Evolutionary conservation across 2,329 filamentous ascomycete species (phyloP).

Genomic region (Fusarium devonianum): DNA sequence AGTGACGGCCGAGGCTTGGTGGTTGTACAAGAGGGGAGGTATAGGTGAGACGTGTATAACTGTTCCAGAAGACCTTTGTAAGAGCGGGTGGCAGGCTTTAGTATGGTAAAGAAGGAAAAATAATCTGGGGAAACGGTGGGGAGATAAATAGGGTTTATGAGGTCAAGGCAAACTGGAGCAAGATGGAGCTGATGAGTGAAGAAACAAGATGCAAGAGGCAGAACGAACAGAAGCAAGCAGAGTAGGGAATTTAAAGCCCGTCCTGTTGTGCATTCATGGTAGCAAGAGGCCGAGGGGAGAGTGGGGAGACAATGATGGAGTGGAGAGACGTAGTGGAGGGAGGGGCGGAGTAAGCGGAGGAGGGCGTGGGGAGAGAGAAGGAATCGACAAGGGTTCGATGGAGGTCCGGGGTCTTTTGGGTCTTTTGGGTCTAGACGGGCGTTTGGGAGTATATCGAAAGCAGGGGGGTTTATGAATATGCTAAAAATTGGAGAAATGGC

Average conservation of each 20-base stretch:
- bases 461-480: constrained; percentile 23
- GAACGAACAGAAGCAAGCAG: constrained; percentile 2
- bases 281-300: constrained; percentile 7
- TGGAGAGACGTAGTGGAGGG: constrained; percentile 28
- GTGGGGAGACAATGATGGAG: constrained; percentile 20
- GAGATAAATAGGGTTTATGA: constrained; percentile 39
- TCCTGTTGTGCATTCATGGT: constrained; percentile 3
- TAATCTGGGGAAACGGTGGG: constrained; percentile 30
- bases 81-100: background rate
- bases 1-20: background rate
- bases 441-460: constrained; percentile 13
- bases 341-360: constrained; percentile 31
- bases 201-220: constrained; percentile 11
- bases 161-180: constrained; percentile 15
- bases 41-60: background rate
- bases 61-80: background rate
- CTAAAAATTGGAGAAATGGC: constrained; percentile 12
- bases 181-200: constrained; percentile 22
- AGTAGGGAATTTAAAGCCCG: constrained; percentile 18
- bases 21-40: background rate
- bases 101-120: constrained; percentile 10
- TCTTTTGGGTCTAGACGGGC: constrained; percentile 23
- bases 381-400: constrained; percentile 18
- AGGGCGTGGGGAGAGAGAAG: constrained; percentile 28
- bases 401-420: constrained; percentile 25